phyloP scores from a whole-genome alignment of 148 eudicot species.

The Euryodendron excelsum region DNA sequence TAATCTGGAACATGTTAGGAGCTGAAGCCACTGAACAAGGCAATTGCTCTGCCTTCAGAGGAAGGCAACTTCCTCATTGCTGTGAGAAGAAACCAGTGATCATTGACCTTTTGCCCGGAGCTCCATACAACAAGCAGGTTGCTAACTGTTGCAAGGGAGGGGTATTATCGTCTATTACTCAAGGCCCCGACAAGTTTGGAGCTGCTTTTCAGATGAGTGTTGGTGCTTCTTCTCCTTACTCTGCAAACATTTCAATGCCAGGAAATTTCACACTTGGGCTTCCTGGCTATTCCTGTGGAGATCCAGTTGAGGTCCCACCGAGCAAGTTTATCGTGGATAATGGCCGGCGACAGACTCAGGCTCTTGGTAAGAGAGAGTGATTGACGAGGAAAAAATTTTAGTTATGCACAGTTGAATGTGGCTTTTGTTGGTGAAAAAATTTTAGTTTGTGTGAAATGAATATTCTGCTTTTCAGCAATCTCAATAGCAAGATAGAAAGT shows the following conservation, averaged over 20 bases:
- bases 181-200: constrained; percentile 36
- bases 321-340: constrained; percentile 57
- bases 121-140: constrained; percentile 47
- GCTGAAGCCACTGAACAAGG: constrained; percentile 86
- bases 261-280: constrained; percentile 47
- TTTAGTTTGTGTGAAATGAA: too few relatives aligned
- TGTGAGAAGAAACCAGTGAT: constrained; percentile 62
- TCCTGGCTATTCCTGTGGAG: constrained; percentile 75
- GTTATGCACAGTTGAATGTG: too few relatives aligned
- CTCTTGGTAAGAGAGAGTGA: constrained; percentile 63
- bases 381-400: too few relatives aligned
- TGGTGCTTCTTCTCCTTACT: constrained; percentile 24
- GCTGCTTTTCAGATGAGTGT: constrained; percentile 62
- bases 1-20: constrained; percentile 63
- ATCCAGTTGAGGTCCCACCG: constrained; percentile 42
- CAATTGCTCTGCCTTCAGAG: constrained; percentile 45
- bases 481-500: too few relatives aligned
- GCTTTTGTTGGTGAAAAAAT: too few relatives aligned
- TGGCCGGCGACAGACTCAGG: constrained; percentile 72
- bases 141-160: constrained; percentile 78
- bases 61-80: constrained; percentile 57
- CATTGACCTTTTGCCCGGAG: constrained; percentile 61
- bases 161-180: constrained; percentile 53
- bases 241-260: neutral
- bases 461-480: too few relatives aligned